Conservation (phyloP, 495 filamentous ascomycete species). For the Aspergillus sparsus region DNA sequence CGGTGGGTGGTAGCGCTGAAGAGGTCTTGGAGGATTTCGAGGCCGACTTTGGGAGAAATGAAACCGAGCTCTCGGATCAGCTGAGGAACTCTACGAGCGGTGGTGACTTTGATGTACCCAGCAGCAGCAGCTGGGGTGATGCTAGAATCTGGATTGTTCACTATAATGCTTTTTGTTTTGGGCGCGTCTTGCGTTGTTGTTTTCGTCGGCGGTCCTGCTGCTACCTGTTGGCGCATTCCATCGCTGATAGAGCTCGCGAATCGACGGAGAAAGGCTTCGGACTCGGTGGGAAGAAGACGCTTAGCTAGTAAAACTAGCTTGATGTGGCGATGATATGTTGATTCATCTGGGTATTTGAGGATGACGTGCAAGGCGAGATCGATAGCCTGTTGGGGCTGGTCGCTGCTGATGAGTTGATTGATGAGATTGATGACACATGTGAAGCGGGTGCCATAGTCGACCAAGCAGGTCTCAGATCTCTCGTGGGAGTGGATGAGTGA, state of each 20-base stretch:
- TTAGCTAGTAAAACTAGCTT: background rate
- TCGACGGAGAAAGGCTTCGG: background rate
- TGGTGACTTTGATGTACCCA: background rate
- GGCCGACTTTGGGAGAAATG: background rate
- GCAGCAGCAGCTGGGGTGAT: background rate
- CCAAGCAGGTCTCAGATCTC: background rate
- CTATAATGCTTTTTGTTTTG: background rate
- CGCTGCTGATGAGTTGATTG: background rate
- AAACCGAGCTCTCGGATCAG: background rate
- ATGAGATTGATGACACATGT: background rate
- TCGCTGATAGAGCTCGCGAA: background rate
- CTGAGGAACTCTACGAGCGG: background rate
- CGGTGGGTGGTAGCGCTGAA: background rate
- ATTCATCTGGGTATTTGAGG: background rate
- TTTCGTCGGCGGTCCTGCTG: background rate
- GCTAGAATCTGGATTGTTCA: too few species aligned
- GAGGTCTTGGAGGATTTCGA: background rate
- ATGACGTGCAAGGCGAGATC: background rate
- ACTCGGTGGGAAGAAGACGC: background rate
- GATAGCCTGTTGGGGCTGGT: background rate
- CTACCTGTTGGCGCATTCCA: background rate
- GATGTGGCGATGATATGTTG: conserved; percentile 1
- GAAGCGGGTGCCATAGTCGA: background rate
- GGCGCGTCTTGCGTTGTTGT: background rate
- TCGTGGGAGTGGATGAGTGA: background rate